phyloP scores from a whole-genome alignment of 108 stramenopile genomes.

The Cylindrotheca fusiformis region DNA sequence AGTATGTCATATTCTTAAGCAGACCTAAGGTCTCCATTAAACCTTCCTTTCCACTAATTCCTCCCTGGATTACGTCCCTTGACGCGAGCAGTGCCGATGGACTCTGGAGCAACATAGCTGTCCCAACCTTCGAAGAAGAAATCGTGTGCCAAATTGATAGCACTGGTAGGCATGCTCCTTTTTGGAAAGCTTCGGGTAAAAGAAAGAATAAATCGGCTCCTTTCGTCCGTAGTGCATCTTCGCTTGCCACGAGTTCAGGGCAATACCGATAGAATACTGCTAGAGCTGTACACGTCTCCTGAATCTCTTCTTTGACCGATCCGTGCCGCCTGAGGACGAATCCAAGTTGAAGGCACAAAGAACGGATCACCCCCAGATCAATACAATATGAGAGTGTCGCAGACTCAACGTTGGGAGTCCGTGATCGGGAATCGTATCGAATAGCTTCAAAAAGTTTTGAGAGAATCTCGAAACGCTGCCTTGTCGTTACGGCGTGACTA shows the following conservation, averaged over 20 bases:
- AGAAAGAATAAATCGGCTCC: slow-evolving; percentile 20
- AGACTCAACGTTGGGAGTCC: slow-evolving; percentile 5
- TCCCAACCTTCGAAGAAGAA: slow-evolving; percentile 20
- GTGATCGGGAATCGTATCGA: slow-evolving; percentile 13
- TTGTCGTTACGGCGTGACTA: slow-evolving; percentile 28
- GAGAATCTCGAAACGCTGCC: slow-evolving; percentile 21
- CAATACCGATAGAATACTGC: slow-evolving; percentile 28
- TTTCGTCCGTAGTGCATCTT: slow-evolving; percentile 13
- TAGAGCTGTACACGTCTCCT: slow-evolving; percentile 16
- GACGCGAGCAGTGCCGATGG: slow-evolving; percentile 1
- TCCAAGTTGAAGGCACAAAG: slow-evolving; percentile 34
- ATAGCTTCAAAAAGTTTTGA: slow-evolving; percentile 14
- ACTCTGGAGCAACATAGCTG: slow-evolving; percentile 22
- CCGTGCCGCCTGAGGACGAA: slow-evolving; percentile 23
- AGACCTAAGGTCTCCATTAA: slow-evolving; percentile 32
- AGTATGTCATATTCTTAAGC: slow-evolving; percentile 46
- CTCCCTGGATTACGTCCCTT: neutral
- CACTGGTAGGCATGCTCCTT: slow-evolving; percentile 8
- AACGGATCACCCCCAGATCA: slow-evolving; percentile 15
- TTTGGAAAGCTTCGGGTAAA: slow-evolving; percentile 9
- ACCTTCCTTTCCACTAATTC: neutral
- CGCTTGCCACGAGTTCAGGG: slow-evolving; percentile 9
- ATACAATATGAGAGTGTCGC: slow-evolving; percentile 5
- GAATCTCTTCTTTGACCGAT: slow-evolving; percentile 12
- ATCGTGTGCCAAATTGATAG: slow-evolving; percentile 32